Base-by-base conservation (phyloP, 495 filamentous ascomycete genomes). In the Penicillium crystallinum region DNA sequence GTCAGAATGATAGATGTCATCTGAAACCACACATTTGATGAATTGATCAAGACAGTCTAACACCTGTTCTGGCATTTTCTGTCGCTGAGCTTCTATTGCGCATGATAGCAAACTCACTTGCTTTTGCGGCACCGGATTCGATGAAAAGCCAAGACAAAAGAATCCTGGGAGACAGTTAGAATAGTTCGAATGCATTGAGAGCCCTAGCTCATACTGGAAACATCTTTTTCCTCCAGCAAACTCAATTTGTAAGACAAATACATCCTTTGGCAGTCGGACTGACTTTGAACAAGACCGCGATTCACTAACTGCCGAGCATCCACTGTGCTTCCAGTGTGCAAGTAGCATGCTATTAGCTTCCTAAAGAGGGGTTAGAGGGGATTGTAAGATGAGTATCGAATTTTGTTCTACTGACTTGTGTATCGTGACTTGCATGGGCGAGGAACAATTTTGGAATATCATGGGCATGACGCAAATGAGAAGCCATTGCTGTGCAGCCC, bases 21-120 rank as follows among this genome's bases (percentile, higher is more conserved):
- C n/a, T 11, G 21, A 12, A 18, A 9, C 15, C 21, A 36, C 11
- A 2, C 21, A 36, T 4, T 36, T 23, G 9, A 18, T 19, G 6
- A 50, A 50, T 14, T 31, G 23, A 9, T 19, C 23, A 14, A 41
- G 17, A 25, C 49, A 52, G 8, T 17, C 15, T 7, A 52, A 5
- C 10, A 45, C 81, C 77, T 11, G 68, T 64, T 23, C 87, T 67
- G 4, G 83, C 80, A 47, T 81, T 74, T 7, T 56, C 52, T 23
- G 78, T 81, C 53, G 73, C 35, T 91, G 82, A 4, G 90, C 86
- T 57, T 92, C 89, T 2, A 87, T 66, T 50, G 85, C 83, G 57
- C 90, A 93, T 0, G 89, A 86, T 45, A 87, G 86, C 6, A 95
- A 22, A 18, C n/a, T 18, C 33, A 35, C 6, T 25, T 48, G 31